These are phyloP conservation scores for Plasmopara halstedii DNA, from an alignment of 352 stramenopile genomes.

Conservation along the genomic window DNA sequence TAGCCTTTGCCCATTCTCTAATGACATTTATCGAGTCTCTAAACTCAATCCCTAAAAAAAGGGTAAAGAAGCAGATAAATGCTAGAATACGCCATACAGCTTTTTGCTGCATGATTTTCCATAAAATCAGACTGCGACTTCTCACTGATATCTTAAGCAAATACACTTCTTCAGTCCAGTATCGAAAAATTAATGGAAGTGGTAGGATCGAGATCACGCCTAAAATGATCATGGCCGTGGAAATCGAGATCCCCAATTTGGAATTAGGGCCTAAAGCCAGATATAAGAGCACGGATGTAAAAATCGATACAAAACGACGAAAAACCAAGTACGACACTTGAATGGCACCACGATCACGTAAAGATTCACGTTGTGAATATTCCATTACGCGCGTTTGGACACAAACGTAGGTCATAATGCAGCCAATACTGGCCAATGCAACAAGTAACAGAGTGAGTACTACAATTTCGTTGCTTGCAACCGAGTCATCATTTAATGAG, in stretches of 20 bases:
- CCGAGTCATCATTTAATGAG: conserved; percentile 18
- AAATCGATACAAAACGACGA: conserved; percentile 44
- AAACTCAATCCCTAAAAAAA: conserved; percentile 57
- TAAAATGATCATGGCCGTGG: conserved; percentile 36
- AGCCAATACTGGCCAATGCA: conserved; percentile 42
- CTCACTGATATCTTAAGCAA: conserved; percentile 52
- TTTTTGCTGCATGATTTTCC: conserved; percentile 76
- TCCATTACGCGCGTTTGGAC: conserved; percentile 59
- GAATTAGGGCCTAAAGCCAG: conserved; percentile 30
- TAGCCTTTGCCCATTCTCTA: conserved; percentile 31
- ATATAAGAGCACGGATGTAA: conserved; percentile 46
- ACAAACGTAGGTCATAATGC: conserved; percentile 59
- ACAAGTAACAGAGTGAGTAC: conserved; percentile 35
- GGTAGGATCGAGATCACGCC: conserved; percentile 47
- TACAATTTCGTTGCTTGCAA: conserved; percentile 26
- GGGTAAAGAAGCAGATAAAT: conserved; percentile 53
- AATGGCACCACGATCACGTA: conserved; percentile 48
- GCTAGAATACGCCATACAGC: conserved; percentile 59
- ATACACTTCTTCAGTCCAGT: conserved; percentile 63
- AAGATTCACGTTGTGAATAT: conserved; percentile 50
- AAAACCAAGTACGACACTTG: conserved; percentile 58
- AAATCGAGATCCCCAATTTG: conserved; percentile 33
- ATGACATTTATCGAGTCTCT: conserved; percentile 34
- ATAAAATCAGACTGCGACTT: conserved; percentile 52
- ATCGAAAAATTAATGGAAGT: conserved; percentile 38